Evolutionary conservation across 257 asterid genomes (phyloP).

Genomic region (Solanum tarijense): DNA sequence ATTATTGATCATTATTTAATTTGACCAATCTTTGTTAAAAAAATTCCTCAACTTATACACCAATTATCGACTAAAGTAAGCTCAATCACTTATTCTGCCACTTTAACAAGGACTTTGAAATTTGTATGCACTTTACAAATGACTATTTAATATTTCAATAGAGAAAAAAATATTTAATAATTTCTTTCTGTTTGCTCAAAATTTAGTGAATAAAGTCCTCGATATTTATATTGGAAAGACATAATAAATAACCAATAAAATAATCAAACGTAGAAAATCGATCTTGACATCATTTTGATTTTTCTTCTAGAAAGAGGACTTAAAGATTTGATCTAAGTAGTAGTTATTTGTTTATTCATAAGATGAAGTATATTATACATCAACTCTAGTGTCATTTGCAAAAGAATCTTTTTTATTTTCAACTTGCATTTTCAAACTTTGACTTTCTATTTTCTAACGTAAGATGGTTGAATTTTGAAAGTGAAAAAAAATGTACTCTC

Average conservation of each 20-base stretch:
- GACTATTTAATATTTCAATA: not conserved
- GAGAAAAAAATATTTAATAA: not conserved
- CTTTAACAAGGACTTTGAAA: not conserved
- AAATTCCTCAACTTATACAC: not conserved
- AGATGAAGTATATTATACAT: not conserved
- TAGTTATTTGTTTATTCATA: not conserved
- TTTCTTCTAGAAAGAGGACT: not conserved
- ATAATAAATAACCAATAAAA: not conserved
- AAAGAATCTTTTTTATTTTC: not conserved
- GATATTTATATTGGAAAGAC: not conserved
- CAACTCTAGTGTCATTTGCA: not conserved
- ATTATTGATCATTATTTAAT: not conserved
- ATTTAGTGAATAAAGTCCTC: not conserved
- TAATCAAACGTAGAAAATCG: not conserved
- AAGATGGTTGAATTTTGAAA: not conserved
- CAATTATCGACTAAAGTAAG: not conserved
- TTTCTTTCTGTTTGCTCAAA: not conserved
- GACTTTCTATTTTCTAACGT: not conserved
- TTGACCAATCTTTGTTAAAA: not conserved
- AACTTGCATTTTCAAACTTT: not conserved
- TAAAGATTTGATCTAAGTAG: not conserved
- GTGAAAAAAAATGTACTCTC: not conserved
- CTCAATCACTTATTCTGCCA: not conserved
- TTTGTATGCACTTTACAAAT: not conserved
- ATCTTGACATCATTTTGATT: not conserved